phyloP scores from a whole-genome alignment of 768 basidiomycete genomes.

The Lactarius psammicola region DNA sequence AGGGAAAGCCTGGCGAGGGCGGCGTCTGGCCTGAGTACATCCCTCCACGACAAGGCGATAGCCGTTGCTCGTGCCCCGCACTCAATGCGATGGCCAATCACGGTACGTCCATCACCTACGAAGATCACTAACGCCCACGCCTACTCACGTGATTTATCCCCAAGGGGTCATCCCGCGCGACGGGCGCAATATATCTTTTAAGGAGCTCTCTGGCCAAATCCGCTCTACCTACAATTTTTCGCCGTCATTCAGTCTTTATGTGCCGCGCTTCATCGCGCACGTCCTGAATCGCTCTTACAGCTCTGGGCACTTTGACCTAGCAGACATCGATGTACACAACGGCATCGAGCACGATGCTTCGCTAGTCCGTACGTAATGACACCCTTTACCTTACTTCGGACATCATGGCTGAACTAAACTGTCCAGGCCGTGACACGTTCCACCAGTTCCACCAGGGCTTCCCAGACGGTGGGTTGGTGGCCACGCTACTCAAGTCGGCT shows the following conservation, averaged over 20 bases:
- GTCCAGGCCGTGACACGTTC: slow-evolving; percentile 52
- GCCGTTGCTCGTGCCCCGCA: slow-evolving; percentile 70
- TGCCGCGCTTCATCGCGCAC: slow-evolving; percentile 57
- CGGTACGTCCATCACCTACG: slow-evolving; percentile 44
- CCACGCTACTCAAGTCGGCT: slow-evolving; percentile 56
- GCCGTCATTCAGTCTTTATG: slow-evolving; percentile 63
- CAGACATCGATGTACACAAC: slow-evolving; percentile 70
- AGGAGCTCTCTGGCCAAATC: slow-evolving; percentile 43
- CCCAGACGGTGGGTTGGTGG: slow-evolving; percentile 46
- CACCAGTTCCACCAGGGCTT: slow-evolving; percentile 53
- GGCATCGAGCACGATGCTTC: slow-evolving; percentile 73
- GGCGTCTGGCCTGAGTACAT: slow-evolving; percentile 70
- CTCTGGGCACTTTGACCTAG: slow-evolving; percentile 59
- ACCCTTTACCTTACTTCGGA: no score
- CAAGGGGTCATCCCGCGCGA: slow-evolving; percentile 51
- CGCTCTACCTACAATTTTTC: slow-evolving; percentile 67
- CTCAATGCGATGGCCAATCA: slow-evolving; percentile 84
- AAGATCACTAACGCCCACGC: not conserved
- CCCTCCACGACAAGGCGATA: slow-evolving; percentile 58
- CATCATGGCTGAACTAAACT: not conserved
- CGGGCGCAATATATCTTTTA: slow-evolving; percentile 70
- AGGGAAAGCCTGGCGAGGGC: slow-evolving; percentile 53
- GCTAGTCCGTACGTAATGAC: slow-evolving; percentile 48
- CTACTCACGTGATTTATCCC: not conserved
- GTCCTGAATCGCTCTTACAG: slow-evolving; percentile 56